Evolutionary conservation across 164 flowering plant species (phyloP).

Genomic region (Vitis cinerea): DNA sequence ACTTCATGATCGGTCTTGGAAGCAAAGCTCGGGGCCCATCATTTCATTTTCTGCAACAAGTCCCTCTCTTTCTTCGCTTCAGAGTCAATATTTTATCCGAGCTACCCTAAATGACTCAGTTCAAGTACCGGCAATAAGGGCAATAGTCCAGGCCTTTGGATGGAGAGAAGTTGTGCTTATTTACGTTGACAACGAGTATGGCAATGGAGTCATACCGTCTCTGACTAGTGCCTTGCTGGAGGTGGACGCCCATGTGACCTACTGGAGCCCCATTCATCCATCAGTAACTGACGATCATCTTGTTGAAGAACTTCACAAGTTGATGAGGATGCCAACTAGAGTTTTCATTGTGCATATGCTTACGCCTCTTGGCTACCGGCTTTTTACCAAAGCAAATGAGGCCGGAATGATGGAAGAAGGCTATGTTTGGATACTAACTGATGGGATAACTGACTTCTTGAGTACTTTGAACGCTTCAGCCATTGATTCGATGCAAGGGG

Average conservation of each 20-base stretch:
- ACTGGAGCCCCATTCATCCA: background rate
- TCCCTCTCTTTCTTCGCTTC: background rate
- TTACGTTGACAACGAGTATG: background rate
- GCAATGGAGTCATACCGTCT: background rate
- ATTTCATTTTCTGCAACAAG: slow-evolving; percentile 8
- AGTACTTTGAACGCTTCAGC: too few relatives aligned
- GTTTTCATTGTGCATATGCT: background rate
- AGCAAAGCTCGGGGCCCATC: slow-evolving; percentile 12
- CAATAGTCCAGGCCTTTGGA: background rate
- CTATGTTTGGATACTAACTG: too few relatives aligned
- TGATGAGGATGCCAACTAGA: background rate
- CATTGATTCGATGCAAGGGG: too few relatives aligned
- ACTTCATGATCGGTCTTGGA: slow-evolving; percentile 14
- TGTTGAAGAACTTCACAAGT: background rate
- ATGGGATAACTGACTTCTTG: too few relatives aligned
- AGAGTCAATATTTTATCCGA: background rate
- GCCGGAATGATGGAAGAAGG: too few relatives aligned
- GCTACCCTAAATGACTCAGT: background rate
- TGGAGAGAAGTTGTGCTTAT: background rate
- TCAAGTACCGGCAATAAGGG: background rate
- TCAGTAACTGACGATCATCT: background rate
- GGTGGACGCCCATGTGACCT: background rate
- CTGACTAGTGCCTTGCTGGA: background rate
- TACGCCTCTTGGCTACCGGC: too few relatives aligned
- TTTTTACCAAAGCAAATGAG: too few relatives aligned